Evolutionary conservation across 495 filamentous ascomycete species (phyloP).

Genomic region (Lineolata rhizophorae): DNA sequence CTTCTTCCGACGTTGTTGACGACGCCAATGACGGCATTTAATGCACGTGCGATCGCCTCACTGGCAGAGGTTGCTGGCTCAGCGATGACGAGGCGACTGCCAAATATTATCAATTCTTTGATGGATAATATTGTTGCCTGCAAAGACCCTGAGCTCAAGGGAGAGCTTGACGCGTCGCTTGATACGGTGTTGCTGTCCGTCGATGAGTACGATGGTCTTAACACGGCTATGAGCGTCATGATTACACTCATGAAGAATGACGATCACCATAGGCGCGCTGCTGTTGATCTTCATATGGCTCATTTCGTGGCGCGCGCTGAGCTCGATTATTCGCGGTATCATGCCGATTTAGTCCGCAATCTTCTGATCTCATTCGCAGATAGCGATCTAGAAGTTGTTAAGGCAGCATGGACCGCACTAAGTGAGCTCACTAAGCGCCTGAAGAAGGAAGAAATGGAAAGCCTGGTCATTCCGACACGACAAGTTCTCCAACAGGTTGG

Average conservation of each 20-base stretch:
- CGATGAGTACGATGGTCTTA: conserved; percentile 89
- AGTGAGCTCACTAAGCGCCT: conserved; percentile 70
- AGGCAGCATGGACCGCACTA: conserved; percentile 77
- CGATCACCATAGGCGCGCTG: conserved; percentile 62
- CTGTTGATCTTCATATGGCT: conserved; percentile 58
- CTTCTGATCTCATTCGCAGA: conserved; percentile 86
- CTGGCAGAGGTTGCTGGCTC: conserved; percentile 72
- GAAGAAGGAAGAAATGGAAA: conserved; percentile 96
- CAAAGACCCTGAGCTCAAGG: conserved; percentile 50
- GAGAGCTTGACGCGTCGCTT: conserved; percentile 57
- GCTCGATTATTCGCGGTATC: conserved; percentile 80
- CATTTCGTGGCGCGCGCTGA: conserved; percentile 70
- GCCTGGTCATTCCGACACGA: conserved; percentile 67
- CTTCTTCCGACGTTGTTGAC: conserved; percentile 80
- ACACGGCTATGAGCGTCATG: conserved; percentile 83
- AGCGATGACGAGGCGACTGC: conserved; percentile 73
- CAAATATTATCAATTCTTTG: conserved; percentile 71
- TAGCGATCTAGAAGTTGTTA: conserved; percentile 61
- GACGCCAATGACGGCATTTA: conserved; percentile 83
- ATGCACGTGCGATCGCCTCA: conserved; percentile 80
- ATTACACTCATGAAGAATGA: conserved; percentile 73
- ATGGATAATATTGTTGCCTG: conserved; percentile 76
- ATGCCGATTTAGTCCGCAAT: conserved; percentile 77
- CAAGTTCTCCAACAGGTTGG: conserved; percentile 72
- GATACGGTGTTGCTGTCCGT: conserved; percentile 77